Evolutionary conservation across 176 grass and related monocot genomes (phyloP), one percentile per base, ranked within the genome.

Genomic region (Carex scoparia): DNA sequence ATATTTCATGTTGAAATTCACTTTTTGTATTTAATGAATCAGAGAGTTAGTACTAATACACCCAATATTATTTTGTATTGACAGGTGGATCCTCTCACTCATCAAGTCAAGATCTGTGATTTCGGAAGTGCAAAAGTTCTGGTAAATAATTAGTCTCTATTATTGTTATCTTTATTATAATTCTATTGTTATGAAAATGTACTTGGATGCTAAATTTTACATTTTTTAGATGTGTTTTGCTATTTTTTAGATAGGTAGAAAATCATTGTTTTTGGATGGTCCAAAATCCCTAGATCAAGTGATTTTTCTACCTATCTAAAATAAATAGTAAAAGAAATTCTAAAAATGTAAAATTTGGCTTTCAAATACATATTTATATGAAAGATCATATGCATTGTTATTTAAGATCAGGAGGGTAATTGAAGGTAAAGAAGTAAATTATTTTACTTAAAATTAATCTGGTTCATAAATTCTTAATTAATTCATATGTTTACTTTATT

Each of bases 51-150:
- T 58, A 5, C 74, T 60, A 16, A 61, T 51, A 51, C 40, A 37
- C 46, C 40, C 42, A 42, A 12, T n/a, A n/a, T 75, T 66, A 46
- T 35, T 33, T 11, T 58, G 27, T 35, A 79, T 58, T 57, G 13
- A 9, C 82, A 92, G 91, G 91, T 90, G 63, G 88, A 93, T 88
- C 88, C 91, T 86, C 80, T 88, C 19, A 90, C 88, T 64, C 88
- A 93, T 60, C 88, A 93, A 76, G 91, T 88, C 60, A 86, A 93
- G 88, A 69, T 93, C 51, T 93, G 91, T 67, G 91, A 93, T 85
- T 93, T 93, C 76, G 91, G 91, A 84, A 93, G 91, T n/a, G 91
- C 91, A 74, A 93, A 93, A 93, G 84, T 88, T 75, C 80, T 93
- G 84, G 91, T 93, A 93, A 46, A 66, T 86, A 84, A 79, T 14